A percentile compares a stretch with the other conserved stretches of the same genome.
These are phyloP conservation scores for Perkinsus olseni DNA, from an alignment of 169 alveolate species.

Conservation along the genomic window DNA sequence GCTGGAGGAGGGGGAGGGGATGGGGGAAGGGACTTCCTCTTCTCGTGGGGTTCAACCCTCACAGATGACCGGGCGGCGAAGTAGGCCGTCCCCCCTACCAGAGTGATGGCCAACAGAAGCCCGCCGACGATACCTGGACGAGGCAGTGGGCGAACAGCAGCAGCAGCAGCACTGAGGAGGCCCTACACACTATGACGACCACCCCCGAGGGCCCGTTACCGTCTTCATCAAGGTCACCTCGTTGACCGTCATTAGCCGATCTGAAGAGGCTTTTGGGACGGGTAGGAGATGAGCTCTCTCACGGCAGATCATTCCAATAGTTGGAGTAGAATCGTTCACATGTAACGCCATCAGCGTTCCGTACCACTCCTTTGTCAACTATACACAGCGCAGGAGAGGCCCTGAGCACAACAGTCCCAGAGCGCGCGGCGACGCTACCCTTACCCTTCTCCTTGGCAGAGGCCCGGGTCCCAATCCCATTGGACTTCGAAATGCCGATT, in stretches of 20 bases:
- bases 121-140: too few relatives aligned
- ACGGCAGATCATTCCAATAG: neutral
- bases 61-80: neutral
- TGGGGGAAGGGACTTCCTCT: neutral
- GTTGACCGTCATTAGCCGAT: neutral
- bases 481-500: neutral
- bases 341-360: neutral
- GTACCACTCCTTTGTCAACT: neutral
- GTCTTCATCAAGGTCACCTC: neutral
- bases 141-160: too few relatives aligned
- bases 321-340: neutral
- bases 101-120: neutral
- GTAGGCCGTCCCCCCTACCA: neutral
- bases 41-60: neutral
- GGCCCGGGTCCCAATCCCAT: neutral
- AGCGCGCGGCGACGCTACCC: neutral
- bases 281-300: neutral
- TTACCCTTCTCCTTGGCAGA: neutral
- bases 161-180: too few relatives aligned
- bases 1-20: neutral
- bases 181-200: too few relatives aligned
- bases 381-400: neutral
- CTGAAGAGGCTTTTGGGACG: neutral
- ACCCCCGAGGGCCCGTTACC: too few relatives aligned
- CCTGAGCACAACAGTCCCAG: neutral